Evolutionary conservation across 345 rosid species (phyloP), one percentile per base, ranked within the genome.

Genomic region (Sapria himalayana): DNA sequence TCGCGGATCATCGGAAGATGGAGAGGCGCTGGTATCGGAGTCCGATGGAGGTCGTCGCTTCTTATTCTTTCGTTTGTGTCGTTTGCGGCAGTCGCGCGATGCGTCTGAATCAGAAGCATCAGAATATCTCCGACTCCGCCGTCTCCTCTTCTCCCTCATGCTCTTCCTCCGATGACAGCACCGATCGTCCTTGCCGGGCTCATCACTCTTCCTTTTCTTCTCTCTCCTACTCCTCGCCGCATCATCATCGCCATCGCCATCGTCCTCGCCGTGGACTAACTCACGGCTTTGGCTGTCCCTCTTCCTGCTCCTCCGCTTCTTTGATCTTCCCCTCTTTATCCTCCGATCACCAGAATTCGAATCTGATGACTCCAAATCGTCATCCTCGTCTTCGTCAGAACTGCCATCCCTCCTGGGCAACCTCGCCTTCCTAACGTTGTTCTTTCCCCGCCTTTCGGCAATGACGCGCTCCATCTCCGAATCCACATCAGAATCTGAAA

Each of bases 401-500:
- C n/a, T n/a, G n/a, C 57, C 71, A 45, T 45, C 64, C 62, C 52
- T 69, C 37, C 60, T 62, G 0, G 55, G 56, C 2, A 48, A 55
- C 65, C 50, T 69, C 43, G 45, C 59, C 41, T 48, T 52, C 15
- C 55, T 27, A 43, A 64, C 9, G 17, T 29, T 55, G 70, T 74
- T 81, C 74, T 69, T 79, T 40, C 93, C 93, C 48, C 36, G 55
- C 48, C 93, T 62, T 54, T 61, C 59, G 33, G 93, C 98, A 44
- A 89, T 67, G 45, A 79, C 73, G 72, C 69, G 79, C 76, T 84
- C 99, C 29, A 84, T 82, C 61, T 79, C 93, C 0, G 84, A 63
- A 63, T 84, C 84, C 29, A 47, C 93, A 55, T 79, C 93, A 0
- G 86, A 77, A 57, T 84, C 93, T 0, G 76, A 66, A 50, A 63